Conservation (phyloP, 192 early-diverging fungal species). For the Backusella australiensis region DNA sequence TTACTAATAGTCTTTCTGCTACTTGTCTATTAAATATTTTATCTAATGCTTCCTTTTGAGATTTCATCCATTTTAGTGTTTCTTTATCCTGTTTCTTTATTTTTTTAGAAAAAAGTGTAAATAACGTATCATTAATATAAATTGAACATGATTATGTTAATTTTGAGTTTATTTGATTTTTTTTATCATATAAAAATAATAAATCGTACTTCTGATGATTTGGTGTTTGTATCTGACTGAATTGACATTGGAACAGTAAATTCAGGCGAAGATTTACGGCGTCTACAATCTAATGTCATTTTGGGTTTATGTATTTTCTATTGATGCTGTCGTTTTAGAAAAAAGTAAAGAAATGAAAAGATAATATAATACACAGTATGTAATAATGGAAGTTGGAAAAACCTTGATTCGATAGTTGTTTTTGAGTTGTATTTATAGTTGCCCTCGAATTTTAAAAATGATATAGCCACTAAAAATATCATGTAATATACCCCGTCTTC, state of each 20-base stretch:
- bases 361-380: not conserved
- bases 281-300: conserved; percentile 5
- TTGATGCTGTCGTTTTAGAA: not conserved
- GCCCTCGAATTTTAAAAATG: conserved; percentile 6
- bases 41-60: not conserved
- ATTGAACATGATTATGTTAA: not conserved
- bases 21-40: not conserved
- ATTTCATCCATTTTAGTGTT: not conserved
- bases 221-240: not conserved
- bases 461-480: not conserved
- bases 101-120: not conserved
- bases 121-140: not conserved
- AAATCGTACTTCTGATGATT: not conserved
- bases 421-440: not conserved
- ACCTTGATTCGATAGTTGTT: not conserved
- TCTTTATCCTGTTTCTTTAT: not conserved
- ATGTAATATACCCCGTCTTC: not conserved
- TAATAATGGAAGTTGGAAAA: not conserved
- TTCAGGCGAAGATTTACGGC: not conserved
- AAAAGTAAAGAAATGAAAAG: not conserved
- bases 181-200: not conserved
- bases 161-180: not conserved
- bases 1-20: conserved; percentile 1
- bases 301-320: not conserved
- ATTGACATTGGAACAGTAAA: not conserved